A percentile compares a stretch with the other conserved stretches of the same genome.
phyloP scores from a whole-genome alignment of 495 filamentous ascomycete genomes.

The Aspergillus saccharolyticus region DNA sequence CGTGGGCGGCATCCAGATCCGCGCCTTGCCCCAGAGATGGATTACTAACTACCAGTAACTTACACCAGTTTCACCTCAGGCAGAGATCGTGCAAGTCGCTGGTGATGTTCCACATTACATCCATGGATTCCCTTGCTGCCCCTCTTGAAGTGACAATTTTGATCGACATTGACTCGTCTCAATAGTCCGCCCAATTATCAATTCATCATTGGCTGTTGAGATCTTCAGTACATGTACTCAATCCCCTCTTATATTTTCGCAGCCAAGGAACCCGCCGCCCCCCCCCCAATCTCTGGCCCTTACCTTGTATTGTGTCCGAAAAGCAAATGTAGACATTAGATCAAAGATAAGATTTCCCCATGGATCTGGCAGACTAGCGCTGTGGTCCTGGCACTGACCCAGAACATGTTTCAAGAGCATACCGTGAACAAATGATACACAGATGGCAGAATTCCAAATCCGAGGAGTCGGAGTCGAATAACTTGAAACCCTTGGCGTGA shows the following conservation, averaged over 20 bases:
- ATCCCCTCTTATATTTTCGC: too few species aligned
- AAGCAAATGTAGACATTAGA: neutral
- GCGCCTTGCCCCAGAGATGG: neutral
- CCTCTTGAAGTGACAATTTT: neutral
- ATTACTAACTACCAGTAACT: too few species aligned
- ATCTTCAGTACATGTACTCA: too few species aligned
- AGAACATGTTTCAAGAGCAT: neutral
- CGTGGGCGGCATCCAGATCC: neutral
- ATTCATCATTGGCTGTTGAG: neutral
- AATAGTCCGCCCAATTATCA: neutral
- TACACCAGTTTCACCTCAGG: neutral
- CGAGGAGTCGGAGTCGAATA: neutral
- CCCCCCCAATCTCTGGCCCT: too few species aligned
- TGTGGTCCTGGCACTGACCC: neutral
- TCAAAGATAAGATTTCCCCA: neutral
- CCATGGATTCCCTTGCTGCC: neutral
- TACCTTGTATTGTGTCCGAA: neutral
- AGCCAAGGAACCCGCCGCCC: too few species aligned
- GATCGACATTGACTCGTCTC: neutral
- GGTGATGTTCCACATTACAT: neutral
- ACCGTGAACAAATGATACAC: neutral
- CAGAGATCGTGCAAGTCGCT: neutral
- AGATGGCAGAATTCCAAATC: neutral
- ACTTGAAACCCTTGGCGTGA: neutral
- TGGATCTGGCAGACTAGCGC: neutral